Base-by-base conservation (phyloP, 1,284 basidiomycete genomes). In the Fomitopsis schrenkii region DNA sequence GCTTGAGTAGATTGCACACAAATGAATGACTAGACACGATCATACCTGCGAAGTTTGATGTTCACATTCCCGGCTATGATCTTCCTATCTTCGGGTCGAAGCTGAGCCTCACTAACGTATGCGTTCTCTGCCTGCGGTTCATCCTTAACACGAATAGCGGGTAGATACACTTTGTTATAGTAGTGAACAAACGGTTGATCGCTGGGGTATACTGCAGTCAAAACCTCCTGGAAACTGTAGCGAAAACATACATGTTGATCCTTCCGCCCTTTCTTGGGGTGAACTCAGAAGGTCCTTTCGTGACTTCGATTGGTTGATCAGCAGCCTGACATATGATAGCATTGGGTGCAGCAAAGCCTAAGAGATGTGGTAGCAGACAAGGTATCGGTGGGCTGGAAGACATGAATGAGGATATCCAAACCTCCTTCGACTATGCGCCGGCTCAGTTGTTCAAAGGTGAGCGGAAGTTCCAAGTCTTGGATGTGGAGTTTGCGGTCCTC, bases 161-260 rank as follows among this genome's bases (percentile, higher is more conserved):
- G 46, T 2, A 54, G 36, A 35, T 52, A 59, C 15, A 45, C 42
- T 28, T 59, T 40, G 26, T 54, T 8, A 26, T 59, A 59, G n/a
- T 41, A 59, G 22, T 59, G 58, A 12, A 59, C n/a, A n/a, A 54
- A 52, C 2, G 58, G 58, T 30, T 59, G 44, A 19, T 58, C 45
- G 12, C 57, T 58, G n/a, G 1, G 48, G 38, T 2, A 30, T 35
- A 6, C 10, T 1, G 17, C 10, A 14, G 22, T 52, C 15, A 36
- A 17, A 33, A 33, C 19, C 22, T 17, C 6, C 5, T 15, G 14
- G 28, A 4, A 19, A 6, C 44, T 14, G 5, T n/a, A 14, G 2
- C 30, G 26, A 2, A 3, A n/a, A 46, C 42, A 42, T 15, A 48
- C 57, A 46, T n/a, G 4, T 48, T 50, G 19, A 59, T 40, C 15